Conservation (phyloP, 176 grass and related monocot species). For the Pontederia paniculata region DNA sequence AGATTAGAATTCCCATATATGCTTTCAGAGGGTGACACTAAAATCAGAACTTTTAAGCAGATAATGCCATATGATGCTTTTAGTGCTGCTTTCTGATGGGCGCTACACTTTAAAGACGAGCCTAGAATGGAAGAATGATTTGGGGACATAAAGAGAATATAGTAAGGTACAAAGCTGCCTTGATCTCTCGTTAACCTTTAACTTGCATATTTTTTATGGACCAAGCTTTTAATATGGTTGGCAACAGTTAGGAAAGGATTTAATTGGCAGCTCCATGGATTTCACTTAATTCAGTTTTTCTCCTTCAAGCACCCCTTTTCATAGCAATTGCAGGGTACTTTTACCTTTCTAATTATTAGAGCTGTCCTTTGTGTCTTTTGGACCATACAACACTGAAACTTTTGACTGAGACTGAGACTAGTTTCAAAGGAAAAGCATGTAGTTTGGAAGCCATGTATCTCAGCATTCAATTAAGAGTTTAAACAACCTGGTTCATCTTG, state of each 20-base stretch:
- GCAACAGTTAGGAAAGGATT: slow-evolving; percentile 6
- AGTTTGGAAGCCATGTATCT: neutral
- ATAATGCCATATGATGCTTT: slow-evolving; percentile 10
- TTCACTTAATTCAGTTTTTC: slow-evolving; percentile 1
- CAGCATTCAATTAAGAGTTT: neutral
- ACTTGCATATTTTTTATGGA: no score
- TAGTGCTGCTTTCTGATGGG: neutral
- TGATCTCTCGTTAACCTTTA: neutral
- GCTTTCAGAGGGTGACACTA: no score
- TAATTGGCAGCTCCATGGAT: neutral
- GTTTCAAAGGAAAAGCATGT: slow-evolving; percentile 4
- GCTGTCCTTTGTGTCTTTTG: slow-evolving; percentile 11
- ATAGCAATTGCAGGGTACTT: slow-evolving; percentile 10
- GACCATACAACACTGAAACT: slow-evolving; percentile 5
- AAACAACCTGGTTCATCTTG: neutral
- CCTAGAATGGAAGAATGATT: slow-evolving; percentile 4
- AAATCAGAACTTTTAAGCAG: neutral
- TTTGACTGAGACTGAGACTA: slow-evolving; percentile 16
- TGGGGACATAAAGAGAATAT: neutral
- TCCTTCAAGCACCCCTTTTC: slow-evolving; percentile 16
- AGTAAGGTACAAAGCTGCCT: neutral
- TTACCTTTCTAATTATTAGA: slow-evolving; percentile 12
- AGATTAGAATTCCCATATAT: no score
- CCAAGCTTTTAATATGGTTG: neutral
- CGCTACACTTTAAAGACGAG: neutral